A percentile compares a stretch with the other conserved stretches of the same genome.
These are phyloP conservation scores for Linanthus parryae DNA, from an alignment of 148 eudicot species.

Conservation along the genomic window DNA sequence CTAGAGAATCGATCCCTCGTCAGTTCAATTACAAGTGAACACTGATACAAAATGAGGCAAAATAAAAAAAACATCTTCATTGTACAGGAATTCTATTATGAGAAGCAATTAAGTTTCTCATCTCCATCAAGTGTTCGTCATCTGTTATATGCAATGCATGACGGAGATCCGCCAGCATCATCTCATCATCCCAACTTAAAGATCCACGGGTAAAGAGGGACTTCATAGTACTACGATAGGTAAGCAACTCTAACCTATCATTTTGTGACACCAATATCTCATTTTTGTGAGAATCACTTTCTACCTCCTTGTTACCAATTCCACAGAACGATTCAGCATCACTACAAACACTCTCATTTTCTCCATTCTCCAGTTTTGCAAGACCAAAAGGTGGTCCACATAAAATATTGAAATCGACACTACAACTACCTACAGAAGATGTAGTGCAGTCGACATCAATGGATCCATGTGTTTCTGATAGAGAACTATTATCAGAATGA, in stretches of 20 bases:
- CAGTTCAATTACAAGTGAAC: too few species aligned
- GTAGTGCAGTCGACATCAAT: slow-evolving; percentile 30
- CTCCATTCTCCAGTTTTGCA: slow-evolving; percentile 20
- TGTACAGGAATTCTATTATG: background rate
- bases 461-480: slow-evolving; percentile 21
- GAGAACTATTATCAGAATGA: slow-evolving; percentile 30
- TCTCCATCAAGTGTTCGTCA: slow-evolving; percentile 8
- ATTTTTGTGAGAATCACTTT: slow-evolving; percentile 4
- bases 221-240: background rate
- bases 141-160: slow-evolving; percentile 9
- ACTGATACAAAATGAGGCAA: too few species aligned
- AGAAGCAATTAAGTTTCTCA: slow-evolving; percentile 8
- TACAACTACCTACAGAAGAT: slow-evolving; percentile 74
- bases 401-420: slow-evolving; percentile 25
- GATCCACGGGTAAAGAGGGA: background rate
- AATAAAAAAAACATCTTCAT: too few species aligned
- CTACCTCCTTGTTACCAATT: slow-evolving; percentile 25
- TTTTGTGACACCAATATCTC: background rate
- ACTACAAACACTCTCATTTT: slow-evolving; percentile 36
- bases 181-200: background rate
- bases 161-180: slow-evolving; percentile 3
- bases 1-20: too few species aligned
- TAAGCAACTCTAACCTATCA: background rate
- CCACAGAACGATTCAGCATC: slow-evolving; percentile 59
- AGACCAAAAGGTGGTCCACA: slow-evolving; percentile 17